Base-by-base conservation (phyloP, 306 rosid species). In the Cercis canadensis region DNA sequence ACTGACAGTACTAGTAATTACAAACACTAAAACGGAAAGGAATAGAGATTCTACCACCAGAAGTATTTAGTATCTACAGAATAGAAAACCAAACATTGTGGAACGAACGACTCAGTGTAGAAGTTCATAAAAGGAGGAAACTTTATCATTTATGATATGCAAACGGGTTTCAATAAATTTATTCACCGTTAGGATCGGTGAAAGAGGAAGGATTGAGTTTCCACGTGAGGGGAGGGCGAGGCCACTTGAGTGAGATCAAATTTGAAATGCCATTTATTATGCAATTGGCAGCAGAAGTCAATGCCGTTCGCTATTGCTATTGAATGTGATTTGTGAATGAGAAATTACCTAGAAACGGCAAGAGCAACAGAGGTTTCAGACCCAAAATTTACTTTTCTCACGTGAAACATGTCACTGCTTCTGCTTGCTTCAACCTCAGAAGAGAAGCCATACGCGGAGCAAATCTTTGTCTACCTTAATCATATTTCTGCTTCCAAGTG, bases 301-400 rank as follows among this genome's bases (percentile, higher is more conserved):
- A 57, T 15, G 16, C 1, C 3, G 69, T 18, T 44, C 5, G 72
- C 63, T 56, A 59, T 15, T 43, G 46, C 47, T 49, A 32, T 64
- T 70, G 51, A 57, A 62, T 65, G 57, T 13, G 41, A 57, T 47
- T 70, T 50, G 57, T 13, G 51, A 56, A 57, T 58, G 52, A 21
- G 19, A 67, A 66, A 32, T 57, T 56, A 59, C 76, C 18, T 9
- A 6, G 4, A 67, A 55, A 56, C 13, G 65, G 53, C 65, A 50
- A 12, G 24, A 18, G 62, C 62, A 56, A 21, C 73, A 67, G 75
- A 76, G 12, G 45, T 53, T 21, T 2, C 79, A 39, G 73, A 17
- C 6, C 70, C 52, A 9, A 54, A 76, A 77, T 77, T 82, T 73
- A 82, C 83, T 77, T 51, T 69, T 56, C 58, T 77, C 83, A 82